A percentile compares a stretch with the other conserved stretches of the same genome.
These are phyloP conservation scores for Tolypocladium tropicale DNA, from an alignment of 2,329 filamentous ascomycete genomes.

Conservation along the genomic window DNA sequence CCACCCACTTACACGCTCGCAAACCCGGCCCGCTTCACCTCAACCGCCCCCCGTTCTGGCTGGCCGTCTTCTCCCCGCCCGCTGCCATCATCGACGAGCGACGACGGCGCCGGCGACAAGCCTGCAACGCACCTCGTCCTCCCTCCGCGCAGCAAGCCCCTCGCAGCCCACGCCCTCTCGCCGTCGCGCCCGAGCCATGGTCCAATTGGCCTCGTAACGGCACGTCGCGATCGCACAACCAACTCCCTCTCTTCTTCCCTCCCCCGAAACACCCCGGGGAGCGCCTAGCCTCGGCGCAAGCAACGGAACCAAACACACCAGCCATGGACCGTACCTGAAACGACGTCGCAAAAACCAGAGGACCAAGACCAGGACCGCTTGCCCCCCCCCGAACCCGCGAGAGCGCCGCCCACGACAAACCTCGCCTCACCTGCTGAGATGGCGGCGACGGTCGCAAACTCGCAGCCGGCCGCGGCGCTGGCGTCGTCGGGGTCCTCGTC, in stretches of 20 bases:
- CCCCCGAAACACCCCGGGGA: too few relatives aligned
- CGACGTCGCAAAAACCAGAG: constrained; percentile 3
- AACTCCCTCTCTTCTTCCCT: too few relatives aligned
- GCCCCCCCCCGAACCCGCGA: not conserved
- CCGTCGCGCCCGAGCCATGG: not conserved
- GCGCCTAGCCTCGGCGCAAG: not conserved
- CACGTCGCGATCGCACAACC: not conserved
- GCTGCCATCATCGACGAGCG: not conserved
- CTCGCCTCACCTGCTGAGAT: constrained; percentile 10
- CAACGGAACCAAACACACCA: not conserved
- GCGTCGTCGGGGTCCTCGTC: constrained; percentile 6
- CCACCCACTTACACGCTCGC: not conserved
- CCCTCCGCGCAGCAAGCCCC: not conserved
- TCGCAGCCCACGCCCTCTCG: not conserved
- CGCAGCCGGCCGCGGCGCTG: constrained; percentile 13
- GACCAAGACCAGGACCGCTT: not conserved
- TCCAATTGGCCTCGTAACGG: not conserved
- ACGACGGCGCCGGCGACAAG: not conserved
- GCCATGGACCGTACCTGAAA: constrained; percentile 5
- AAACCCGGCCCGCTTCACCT: not conserved
- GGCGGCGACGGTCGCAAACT: constrained; percentile 21
- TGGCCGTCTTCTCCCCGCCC: too few relatives aligned
- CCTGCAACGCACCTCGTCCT: not conserved
- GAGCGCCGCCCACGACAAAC: not conserved
- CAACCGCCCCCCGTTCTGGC: not conserved